Evolutionary conservation across 164 flowering plant species (phyloP).

Genomic region (Dillenia turbinata): DNA sequence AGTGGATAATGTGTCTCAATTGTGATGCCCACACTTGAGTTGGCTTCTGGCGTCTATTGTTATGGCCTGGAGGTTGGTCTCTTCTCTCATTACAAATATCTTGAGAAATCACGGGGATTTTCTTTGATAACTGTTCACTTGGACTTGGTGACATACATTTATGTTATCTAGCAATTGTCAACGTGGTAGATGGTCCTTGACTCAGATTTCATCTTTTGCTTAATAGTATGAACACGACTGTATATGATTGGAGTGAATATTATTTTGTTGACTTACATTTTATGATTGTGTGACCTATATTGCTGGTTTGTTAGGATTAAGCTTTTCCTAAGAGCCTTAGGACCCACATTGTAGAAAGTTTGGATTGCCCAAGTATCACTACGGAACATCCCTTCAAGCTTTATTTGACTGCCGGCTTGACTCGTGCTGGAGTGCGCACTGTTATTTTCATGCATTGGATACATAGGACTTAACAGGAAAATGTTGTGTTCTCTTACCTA

Average conservation of each 20-base stretch:
- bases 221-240: too few species aligned
- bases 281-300: too few species aligned
- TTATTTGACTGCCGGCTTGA: too few species aligned
- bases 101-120: neutral
- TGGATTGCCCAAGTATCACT: too few species aligned
- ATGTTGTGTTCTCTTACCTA: too few species aligned
- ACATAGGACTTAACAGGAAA: too few species aligned
- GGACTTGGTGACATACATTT: neutral
- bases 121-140: neutral
- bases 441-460: too few species aligned
- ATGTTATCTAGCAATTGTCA: neutral
- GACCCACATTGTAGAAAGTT: too few species aligned
- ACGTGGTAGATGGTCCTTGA: neutral
- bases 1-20: constrained; percentile 18
- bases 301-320: too few species aligned
- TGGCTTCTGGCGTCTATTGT: neutral
- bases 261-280: neutral
- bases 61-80: neutral
- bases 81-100: neutral
- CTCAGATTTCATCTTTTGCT: neutral
- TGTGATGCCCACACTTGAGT: constrained; percentile 2
- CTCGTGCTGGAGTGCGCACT: too few species aligned
- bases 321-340: too few species aligned
- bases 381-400: too few species aligned
- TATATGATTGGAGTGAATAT: neutral